Base-by-base conservation (phyloP, 306 rosid genomes). In the Quercus suber region DNA sequence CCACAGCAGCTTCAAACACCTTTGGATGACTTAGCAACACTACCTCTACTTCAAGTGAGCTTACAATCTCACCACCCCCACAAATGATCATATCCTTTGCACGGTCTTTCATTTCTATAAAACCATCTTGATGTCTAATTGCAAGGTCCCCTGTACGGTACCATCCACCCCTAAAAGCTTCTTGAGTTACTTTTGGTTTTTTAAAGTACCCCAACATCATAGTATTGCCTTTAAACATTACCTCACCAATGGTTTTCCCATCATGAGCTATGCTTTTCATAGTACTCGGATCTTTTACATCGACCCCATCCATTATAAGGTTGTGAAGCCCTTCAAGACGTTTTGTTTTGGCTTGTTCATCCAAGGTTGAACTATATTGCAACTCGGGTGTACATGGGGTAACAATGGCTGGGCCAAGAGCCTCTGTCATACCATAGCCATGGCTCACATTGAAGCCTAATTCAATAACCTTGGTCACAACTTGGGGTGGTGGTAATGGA, bases 351-450 rank as follows among this genome's bases (percentile, higher is more conserved):
- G 11, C 11, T 7, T 37, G 0, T 37, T 37, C 45, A 2, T 37
- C 45, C 45, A 37, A 37, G 45, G 45, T 37, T 37, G 45, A 37
- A 37, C 45, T 8, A 37, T 37, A 37, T 37, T 37, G 58, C 73
- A 76, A 69, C 41, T 59, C 74, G 12, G 81, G 85, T 35, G 78
- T 80, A 88, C 96, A 90, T 2, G 92, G 84, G 19, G 85, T 81
- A 33, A 89, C 76, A 75, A 88, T 79, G 4, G 82, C 87, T 0
- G 94, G 97, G 5, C 97, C 98, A 30, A 88, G 82, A 1, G 88
- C 90, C 82, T 94, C 98, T 8, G 97, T 94, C 98, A 92, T 94
- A 4, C 98, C 98, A 75, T 94, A 94, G 23, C 98, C 97, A 71
- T 89, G 84, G 19, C 87, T 86, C 73, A 92, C 85, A 70, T 77